Evolutionary conservation across 2,329 filamentous ascomycete genomes (phyloP).

Genomic region (Torrubiellomyces zombiae): DNA sequence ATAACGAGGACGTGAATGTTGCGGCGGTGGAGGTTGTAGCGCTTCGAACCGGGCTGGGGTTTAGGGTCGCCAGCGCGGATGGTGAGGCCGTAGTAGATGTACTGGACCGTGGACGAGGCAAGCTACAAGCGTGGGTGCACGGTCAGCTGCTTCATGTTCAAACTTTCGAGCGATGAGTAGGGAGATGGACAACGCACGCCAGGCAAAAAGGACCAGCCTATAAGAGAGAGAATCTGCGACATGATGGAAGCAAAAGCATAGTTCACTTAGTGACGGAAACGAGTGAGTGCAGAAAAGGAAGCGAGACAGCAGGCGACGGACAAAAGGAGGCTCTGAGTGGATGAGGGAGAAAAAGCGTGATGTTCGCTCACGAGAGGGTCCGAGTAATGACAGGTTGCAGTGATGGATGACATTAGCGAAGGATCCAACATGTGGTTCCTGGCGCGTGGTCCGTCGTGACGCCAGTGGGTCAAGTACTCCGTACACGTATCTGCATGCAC

Average conservation of each 20-base stretch:
- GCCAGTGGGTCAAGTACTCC: too few species aligned
- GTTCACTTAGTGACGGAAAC: constrained; percentile 1
- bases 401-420: too few species aligned
- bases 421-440: too few species aligned
- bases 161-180: not conserved
- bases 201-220: constrained; percentile 42
- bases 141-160: not conserved
- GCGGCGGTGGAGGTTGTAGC: constrained; percentile 57
- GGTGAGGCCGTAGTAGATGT: constrained; percentile 70
- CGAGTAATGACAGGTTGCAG: too few species aligned
- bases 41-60: constrained; percentile 51
- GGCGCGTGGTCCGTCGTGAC: too few species aligned
- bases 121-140: constrained; percentile 32
- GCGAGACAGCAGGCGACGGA: too few species aligned
- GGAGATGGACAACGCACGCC: constrained; percentile 20
- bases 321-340: too few species aligned
- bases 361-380: too few species aligned
- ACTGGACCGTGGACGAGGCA: constrained; percentile 61
- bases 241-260: constrained; percentile 17
- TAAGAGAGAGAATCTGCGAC: constrained; percentile 34
- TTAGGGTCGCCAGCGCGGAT: constrained; percentile 80
- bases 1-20: constrained; percentile 75
- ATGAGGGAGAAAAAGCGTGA: too few species aligned
- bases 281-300: too few species aligned
- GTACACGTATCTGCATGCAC: too few species aligned